Evolutionary conservation across 495 filamentous ascomycete genomes (phyloP).

Genomic region (Aspergillus campestris): DNA sequence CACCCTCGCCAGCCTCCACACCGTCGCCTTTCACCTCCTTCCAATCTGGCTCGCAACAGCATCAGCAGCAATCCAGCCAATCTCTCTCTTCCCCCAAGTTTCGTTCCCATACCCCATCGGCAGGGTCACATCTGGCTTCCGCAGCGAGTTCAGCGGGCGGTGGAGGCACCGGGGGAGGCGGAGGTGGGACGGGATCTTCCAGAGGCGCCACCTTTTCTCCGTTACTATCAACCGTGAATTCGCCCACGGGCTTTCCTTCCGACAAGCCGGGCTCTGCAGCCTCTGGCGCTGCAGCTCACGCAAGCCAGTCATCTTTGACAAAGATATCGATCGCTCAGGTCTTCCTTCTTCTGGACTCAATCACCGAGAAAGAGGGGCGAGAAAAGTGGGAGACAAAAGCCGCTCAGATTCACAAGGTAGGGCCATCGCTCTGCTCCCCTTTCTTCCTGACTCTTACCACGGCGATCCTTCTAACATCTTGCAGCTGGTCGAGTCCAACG

Average conservation of each 20-base stretch:
- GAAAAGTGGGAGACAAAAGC: constrained; percentile 90
- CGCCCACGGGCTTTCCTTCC: constrained; percentile 48
- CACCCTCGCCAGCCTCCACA: constrained; percentile 39
- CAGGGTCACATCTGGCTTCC: constrained; percentile 52
- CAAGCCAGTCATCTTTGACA: constrained; percentile 47
- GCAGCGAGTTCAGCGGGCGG: constrained; percentile 46
- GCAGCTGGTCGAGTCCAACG: constrained; percentile 87
- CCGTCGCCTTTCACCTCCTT: constrained; percentile 46
- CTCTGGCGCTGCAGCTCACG: constrained; percentile 27
- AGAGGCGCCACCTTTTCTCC: constrained; percentile 56
- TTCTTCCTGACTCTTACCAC: not conserved
- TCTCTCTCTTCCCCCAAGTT: constrained; percentile 52
- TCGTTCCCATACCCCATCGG: constrained; percentile 52
- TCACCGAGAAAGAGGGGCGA: constrained; percentile 84
- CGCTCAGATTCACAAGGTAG: constrained; percentile 84
- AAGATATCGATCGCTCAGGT: constrained; percentile 94
- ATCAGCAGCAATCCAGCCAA: constrained; percentile 33
- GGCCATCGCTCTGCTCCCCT: constrained; percentile 8
- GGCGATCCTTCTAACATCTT: constrained; percentile 10
- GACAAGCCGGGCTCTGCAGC: constrained; percentile 41
- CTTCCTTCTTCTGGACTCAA: constrained; percentile 83
- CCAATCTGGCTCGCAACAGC: constrained; percentile 53
- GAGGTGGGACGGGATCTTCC: constrained; percentile 44
- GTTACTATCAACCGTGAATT: constrained; percentile 53
- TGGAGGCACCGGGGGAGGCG: constrained; percentile 53